phyloP scores from a whole-genome alignment of 140 eudicot genomes.

The Eryngium alpinum region DNA sequence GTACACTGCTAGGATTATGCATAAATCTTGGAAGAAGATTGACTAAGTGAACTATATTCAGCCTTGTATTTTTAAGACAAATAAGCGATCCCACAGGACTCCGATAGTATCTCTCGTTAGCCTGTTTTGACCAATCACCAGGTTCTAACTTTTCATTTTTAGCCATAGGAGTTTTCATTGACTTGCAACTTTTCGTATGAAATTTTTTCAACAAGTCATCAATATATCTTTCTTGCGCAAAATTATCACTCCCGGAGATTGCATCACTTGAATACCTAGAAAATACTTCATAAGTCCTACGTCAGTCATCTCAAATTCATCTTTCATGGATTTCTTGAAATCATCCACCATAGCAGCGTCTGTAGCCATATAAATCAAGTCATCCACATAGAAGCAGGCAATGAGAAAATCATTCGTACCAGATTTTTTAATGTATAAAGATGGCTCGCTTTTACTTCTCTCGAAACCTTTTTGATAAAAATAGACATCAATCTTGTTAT shows the following conservation, averaged over 20 bases:
- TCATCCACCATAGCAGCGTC: background rate
- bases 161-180: background rate
- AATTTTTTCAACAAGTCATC: background rate
- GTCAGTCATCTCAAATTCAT: background rate
- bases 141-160: background rate
- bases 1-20: conserved; percentile 8
- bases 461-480: background rate
- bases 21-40: conserved; percentile 4
- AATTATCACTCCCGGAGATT: background rate
- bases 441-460: background rate
- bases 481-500: background rate
- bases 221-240: background rate
- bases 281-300: background rate
- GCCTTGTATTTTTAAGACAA: conserved; percentile 5
- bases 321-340: background rate
- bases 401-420: background rate
- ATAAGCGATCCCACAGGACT: background rate
- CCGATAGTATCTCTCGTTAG: background rate
- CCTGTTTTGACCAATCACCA: background rate
- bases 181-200: background rate
- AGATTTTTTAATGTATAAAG: background rate
- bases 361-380: background rate
- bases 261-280: background rate
- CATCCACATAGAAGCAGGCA: background rate
- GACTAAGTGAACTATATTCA: background rate